Conservation (phyloP, 495 filamentous ascomycete genomes). For the Neurospora sp. region DNA sequence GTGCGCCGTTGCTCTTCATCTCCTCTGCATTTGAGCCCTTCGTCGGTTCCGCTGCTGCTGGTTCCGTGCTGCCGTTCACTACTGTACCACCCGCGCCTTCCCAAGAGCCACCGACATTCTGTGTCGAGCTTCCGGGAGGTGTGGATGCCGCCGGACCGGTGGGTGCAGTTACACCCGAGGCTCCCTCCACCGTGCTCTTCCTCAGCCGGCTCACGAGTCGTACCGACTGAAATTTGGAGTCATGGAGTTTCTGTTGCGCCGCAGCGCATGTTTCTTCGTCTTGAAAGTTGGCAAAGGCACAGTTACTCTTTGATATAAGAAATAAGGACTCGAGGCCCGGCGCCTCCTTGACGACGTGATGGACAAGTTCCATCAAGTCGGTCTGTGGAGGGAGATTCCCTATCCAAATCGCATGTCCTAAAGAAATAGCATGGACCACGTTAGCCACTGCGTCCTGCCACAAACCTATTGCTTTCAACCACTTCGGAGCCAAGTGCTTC, state of each 20-base stretch:
- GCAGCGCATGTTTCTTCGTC: constrained; percentile 66
- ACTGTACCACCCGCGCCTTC: neutral
- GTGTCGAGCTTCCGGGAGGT: constrained; percentile 5
- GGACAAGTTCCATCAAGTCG: constrained; percentile 69
- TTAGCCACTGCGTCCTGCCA: neutral
- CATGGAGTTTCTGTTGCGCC: constrained; percentile 79
- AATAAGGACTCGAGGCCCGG: constrained; percentile 84
- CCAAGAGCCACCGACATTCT: constrained; percentile 8
- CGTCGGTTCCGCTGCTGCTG: neutral
- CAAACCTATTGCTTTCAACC: neutral
- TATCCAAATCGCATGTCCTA: constrained; percentile 90
- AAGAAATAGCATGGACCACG: constrained; percentile 3
- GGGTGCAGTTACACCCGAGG: constrained; percentile 38
- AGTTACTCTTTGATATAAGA: constrained; percentile 94
- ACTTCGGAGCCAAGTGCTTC: neutral
- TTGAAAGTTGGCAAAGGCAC: constrained; percentile 93
- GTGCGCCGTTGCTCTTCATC: constrained; percentile 7
- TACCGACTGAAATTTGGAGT: constrained; percentile 80
- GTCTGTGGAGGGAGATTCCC: constrained; percentile 85
- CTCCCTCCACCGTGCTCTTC: constrained; percentile 46
- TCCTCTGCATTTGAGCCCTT: constrained; percentile 9
- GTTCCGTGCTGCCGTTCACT: neutral
- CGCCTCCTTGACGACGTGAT: constrained; percentile 80
- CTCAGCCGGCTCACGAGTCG: constrained; percentile 86
- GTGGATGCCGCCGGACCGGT: constrained; percentile 40